Base-by-base conservation (phyloP, 805 yeast genomes). In the Monosporozyma unispora region DNA sequence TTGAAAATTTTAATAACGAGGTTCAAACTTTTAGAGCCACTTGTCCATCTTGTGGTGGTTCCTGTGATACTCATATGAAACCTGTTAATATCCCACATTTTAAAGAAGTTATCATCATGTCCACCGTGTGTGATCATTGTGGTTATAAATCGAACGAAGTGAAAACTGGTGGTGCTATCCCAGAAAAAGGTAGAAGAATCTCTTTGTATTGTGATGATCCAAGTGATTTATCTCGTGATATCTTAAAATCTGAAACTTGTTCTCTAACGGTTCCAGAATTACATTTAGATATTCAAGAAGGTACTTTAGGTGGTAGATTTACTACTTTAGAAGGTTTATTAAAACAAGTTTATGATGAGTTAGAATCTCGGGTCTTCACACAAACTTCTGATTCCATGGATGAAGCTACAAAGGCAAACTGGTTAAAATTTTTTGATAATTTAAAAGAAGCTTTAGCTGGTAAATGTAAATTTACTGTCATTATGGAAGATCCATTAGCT, bases 131-230 rank as follows among this genome's bases (percentile, higher is more conserved):
- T 71, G 90, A 83, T 29, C 70, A 79, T 54, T 93, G 99, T 71
- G 99, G 98, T 35, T 93, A 86, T 70, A 91, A 87, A 71, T 87
- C 96, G 16, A 93, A 93, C 65, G 99, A 93, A 69, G 99, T 93
- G 55, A 93, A 91, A 71, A 93, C 99, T 4, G 99, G 99, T 52
- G 99, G 99, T 59, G 95, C 84, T 8, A 84, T 93, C 45, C 97
- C 99, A 29, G 84, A 74, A 2, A 76, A 81, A 66, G 99, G 97
- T 53, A 81, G 81, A 55, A 81, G 75, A 53, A 78, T 89, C 52
- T 75, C 83, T 1, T 74, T 93, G 48, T 74, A 73, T 54, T 82
- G 91, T 54, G 89, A 85, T 52, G 98, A 91, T 57, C 67, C 73
- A 51, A 82, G 89, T 2, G 99, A 93, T 72, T 76, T 93, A 59